Base-by-base conservation (phyloP, 495 filamentous ascomycete genomes). In the Extremus antarcticus region DNA sequence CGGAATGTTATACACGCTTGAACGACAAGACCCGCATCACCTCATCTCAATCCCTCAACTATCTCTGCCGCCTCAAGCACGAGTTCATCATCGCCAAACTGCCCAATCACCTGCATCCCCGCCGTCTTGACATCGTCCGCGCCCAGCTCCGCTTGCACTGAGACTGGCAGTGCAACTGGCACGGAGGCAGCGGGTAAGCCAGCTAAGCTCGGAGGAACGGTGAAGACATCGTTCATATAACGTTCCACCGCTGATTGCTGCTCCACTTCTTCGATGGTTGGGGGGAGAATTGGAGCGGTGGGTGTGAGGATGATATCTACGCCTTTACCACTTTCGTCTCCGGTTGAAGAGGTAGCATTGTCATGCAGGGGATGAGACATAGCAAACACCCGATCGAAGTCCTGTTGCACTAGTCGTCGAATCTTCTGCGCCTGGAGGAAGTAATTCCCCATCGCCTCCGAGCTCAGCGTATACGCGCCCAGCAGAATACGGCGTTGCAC, bases 181-280 rank as follows among this genome's bases (percentile, higher is more conserved):
- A 97, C 73, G 60, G 87, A 94, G 41, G 94, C 78, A 17, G 90
- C 87, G 11, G 92, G 92, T 32, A 99, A 72, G 2, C 92, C 94
- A 4, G 92, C 94, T 56, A 99, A 69, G 64, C 87, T 95, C 20
- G 94, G 89, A 15, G 92, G 92, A 8, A 97, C 92, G 0, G 92
- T 97, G 67, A 96, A 87, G 15, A 95, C 87, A 72, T 99, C 92
- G 61, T 88, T 94, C 69, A 86, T 84, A 64, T 95, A 97, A 1
- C 78, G 76, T 63, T 82, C 73, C 43, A 85, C 57, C 16, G 73
- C 64, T 0, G 64, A 57, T 47, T 68, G 67, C n/a, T 63, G 35
- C 51, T 68, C 65, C 51, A 78, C 43, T 19, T 65, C 58, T 19
- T 73, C 74, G 9, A 92, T 64, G 38, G 65, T 69, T 1, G 92